These are phyloP conservation scores for Geopyxis carbonaria DNA, from an alignment of 495 filamentous ascomycete species.

Conservation along the genomic window DNA sequence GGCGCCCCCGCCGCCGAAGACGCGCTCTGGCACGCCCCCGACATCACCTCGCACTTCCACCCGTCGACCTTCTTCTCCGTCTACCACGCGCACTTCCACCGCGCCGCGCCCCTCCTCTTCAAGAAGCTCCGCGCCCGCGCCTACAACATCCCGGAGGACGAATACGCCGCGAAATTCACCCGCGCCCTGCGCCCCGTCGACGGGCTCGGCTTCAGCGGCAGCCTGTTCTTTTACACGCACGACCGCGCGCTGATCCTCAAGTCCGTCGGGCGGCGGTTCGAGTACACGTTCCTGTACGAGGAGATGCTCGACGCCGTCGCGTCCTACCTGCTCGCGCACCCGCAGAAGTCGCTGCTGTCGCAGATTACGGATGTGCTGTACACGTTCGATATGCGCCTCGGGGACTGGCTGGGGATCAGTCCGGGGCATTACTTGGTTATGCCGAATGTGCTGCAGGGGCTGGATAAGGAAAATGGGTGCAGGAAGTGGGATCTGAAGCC, in stretches of 20 bases:
- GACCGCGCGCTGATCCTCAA: conserved; percentile 21
- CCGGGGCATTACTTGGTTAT: conserved; percentile 24
- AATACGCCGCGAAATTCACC: conserved; percentile 16
- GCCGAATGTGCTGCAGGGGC: conserved; percentile 13
- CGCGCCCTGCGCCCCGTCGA: conserved; percentile 11
- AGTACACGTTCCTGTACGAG: conserved; percentile 20
- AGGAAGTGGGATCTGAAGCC: conserved; percentile 22
- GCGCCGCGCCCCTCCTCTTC: conserved; percentile 23
- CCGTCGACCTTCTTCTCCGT: conserved; percentile 18
- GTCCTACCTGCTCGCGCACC: conserved; percentile 4
- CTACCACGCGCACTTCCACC: conserved; percentile 15
- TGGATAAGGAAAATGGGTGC: conserved; percentile 17
- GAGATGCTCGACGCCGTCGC: conserved; percentile 12
- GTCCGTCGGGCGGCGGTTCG: conserved; percentile 19
- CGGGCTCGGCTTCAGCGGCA: conserved; percentile 18
- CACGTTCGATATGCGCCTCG: conserved; percentile 18
- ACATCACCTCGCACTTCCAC: conserved; percentile 8
- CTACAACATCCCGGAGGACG: conserved; percentile 15
- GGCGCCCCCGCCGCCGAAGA: too few species aligned
- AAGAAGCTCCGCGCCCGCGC: conserved; percentile 11
- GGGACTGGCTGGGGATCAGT: conserved; percentile 15
- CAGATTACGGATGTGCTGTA: conserved; percentile 18
- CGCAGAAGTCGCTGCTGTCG: conserved; percentile 11
- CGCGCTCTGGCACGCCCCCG: conserved; percentile 12
- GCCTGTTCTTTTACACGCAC: conserved; percentile 18